Evolutionary conservation across 441 rosid genomes (phyloP), one percentile per base, ranked within the genome.

Genomic region (Eutrema salsugineum): DNA sequence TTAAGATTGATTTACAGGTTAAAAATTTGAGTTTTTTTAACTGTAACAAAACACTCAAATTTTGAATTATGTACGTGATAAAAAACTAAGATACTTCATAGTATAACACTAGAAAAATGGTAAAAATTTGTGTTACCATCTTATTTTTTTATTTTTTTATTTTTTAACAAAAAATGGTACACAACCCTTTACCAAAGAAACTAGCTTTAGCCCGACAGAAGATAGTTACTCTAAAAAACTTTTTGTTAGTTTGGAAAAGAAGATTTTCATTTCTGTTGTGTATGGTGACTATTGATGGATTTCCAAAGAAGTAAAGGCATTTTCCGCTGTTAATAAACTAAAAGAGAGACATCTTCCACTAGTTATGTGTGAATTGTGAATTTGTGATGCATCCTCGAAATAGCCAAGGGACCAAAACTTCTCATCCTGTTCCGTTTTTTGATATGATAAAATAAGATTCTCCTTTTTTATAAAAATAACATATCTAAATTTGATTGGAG

Each of bases 301-400:
- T n/a, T 40, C 20, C 35, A n/a, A 35, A 49, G 20, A 35, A 49
- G 22, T 65, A 49, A 35, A 12, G n/a, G 28, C 27, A 35, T 56
- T 57, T 40, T 8, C 16, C 28, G 27, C 47, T 51, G 24, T 50
- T 51, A 30, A 24, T 22, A 22, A 22, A 22, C 24, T 22, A 22
- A 24, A 16, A 53, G 9, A 15, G n/a, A 66, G 51, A 66, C 55
- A 69, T 5, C 28, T 70, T 43, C 63, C 63, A 63, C 76, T 63
- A 63, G 32, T 63, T n/a, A 6, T 71, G 70, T 63, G 27, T 24
- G n/a, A n/a, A n/a, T n/a, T n/a, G n/a, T n/a, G n/a, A n/a, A n/a
- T n/a, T n/a, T n/a, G n/a, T n/a, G 42, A 50, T 61, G 75, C 51
- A 30, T 63, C 69, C 54, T 71, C 69, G 42, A 35, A 63, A 63